These are phyloP conservation scores for Talaromyces rugulosus DNA, from an alignment of 2,329 filamentous ascomycete species.

Conservation along the genomic window DNA sequence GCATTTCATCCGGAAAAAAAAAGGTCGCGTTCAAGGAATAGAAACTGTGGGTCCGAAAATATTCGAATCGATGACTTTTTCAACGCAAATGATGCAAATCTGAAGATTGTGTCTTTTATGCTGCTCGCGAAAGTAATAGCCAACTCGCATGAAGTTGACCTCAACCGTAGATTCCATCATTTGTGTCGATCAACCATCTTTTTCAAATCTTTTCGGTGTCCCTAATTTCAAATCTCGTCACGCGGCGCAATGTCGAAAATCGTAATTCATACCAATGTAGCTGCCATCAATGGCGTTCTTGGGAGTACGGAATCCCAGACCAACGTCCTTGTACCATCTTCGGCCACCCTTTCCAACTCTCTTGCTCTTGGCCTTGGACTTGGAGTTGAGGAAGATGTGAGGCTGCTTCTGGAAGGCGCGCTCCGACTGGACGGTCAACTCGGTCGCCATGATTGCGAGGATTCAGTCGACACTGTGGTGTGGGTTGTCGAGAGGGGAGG, in stretches of 20 bases:
- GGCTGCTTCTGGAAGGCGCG: slow-evolving; percentile 99
- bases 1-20: slow-evolving; percentile 14
- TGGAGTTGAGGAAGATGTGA: slow-evolving; percentile 99
- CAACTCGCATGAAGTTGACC: not conserved
- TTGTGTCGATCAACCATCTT: not conserved
- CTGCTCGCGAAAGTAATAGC: not conserved
- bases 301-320: slow-evolving; percentile 98
- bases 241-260: not conserved
- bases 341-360: slow-evolving; percentile 78
- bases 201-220: not conserved
- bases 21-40: not conserved
- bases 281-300: slow-evolving; percentile 97
- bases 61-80: slow-evolving; percentile 7
- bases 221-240: not conserved
- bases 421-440: slow-evolving; percentile 99
- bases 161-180: not conserved
- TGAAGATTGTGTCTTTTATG: not conserved
- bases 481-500: slow-evolving; percentile 28
- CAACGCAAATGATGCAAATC: not conserved
- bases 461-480: slow-evolving; percentile 42
- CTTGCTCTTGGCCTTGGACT: slow-evolving; percentile 77
- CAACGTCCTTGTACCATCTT: slow-evolving; percentile 99
- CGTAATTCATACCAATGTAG: slow-evolving; percentile 85
- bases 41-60: slow-evolving; percentile 3
- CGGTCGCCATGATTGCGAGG: slow-evolving; percentile 82